Conservation (phyloP, 768 basidiomycete genomes). For the Leccinum rimulosum region DNA sequence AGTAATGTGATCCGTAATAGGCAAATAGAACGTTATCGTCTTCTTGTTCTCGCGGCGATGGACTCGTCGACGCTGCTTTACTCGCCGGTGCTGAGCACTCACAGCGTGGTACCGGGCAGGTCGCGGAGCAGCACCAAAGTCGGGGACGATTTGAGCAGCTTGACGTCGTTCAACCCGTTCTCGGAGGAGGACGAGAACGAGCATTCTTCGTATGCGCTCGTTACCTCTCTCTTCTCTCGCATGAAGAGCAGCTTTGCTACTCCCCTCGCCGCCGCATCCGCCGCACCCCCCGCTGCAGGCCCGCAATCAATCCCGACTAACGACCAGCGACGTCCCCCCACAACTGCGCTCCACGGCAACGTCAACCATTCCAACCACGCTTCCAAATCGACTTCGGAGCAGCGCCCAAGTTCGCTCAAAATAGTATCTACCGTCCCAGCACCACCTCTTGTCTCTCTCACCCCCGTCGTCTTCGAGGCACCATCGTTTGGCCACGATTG, state of each 20-base stretch:
- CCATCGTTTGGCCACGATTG: conserved; percentile 67
- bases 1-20: conserved; percentile 11
- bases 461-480: conserved; percentile 78
- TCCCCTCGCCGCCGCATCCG: conserved; percentile 53
- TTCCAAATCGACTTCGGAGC: conserved; percentile 44
- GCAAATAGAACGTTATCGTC: conserved; percentile 16
- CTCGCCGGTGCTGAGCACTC: conserved; percentile 28
- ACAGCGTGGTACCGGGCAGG: conserved; percentile 47
- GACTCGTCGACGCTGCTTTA: conserved; percentile 31
- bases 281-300: conserved; percentile 35
- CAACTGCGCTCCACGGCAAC: conserved; percentile 40
- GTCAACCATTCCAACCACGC: conserved; percentile 46
- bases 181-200: conserved; percentile 92
- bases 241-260: conserved; percentile 78
- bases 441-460: conserved; percentile 81
- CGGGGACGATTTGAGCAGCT: conserved; percentile 59
- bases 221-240: conserved; percentile 75
- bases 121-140: conserved; percentile 62
- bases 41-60: conserved; percentile 19
- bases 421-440: conserved; percentile 56
- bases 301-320: conserved; percentile 30
- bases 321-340: conserved; percentile 63
- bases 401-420: conserved; percentile 58
- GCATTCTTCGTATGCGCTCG: conserved; percentile 80
- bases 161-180: conserved; percentile 90